Base-by-base conservation (phyloP, 768 basidiomycete genomes). In the Tricholoma flavovirens region DNA sequence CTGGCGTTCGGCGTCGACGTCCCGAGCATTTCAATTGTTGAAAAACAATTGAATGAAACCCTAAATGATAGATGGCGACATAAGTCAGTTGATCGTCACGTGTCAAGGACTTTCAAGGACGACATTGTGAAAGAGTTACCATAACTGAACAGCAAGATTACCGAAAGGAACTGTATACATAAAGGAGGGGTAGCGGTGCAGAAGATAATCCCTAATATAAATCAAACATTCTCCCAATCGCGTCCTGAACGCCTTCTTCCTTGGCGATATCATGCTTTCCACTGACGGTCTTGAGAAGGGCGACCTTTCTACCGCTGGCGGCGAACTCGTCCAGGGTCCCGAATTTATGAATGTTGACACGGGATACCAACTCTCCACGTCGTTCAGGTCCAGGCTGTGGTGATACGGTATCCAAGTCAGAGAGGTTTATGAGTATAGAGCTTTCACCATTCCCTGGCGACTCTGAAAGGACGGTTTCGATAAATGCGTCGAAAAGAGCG, bases 211-310 rank as follows among this genome's bases (percentile, higher is more conserved):
- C 15, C 38, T 70, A 65, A 17, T 56, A 57, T 30, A 62, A 55
- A 49, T 66, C 67, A 67, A 78, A 78, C 71, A 74, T 73, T 56
- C 69, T 64, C 9, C 75, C 74, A 60, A 83, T 77, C 11, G 80
- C 71, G 66, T 88, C 87, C 59, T 90, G 86, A 19, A 88, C 80
- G 7, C 87, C 88, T 58, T 90, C 87, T 30, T 82, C 70, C 2
- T 77, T 68, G 11, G 82, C 82, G 46, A 88, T 67, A 56, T 82
- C 77, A 63, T 90, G 88, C 0, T 73, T 73, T 6, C 88, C 88
- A 58, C 74, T 75, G 24, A 72, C 60, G 1, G 83, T 83, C 69
- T 82, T 81, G 42, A 88, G 68, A 51, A 86, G 73, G 5, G 79
- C 77, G 6, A 88, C 75, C 51, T 75, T 79, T 56, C 78, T 67